Conservation (phyloP, 306 rosid genomes). For the Citrullus mucosospermus region DNA sequence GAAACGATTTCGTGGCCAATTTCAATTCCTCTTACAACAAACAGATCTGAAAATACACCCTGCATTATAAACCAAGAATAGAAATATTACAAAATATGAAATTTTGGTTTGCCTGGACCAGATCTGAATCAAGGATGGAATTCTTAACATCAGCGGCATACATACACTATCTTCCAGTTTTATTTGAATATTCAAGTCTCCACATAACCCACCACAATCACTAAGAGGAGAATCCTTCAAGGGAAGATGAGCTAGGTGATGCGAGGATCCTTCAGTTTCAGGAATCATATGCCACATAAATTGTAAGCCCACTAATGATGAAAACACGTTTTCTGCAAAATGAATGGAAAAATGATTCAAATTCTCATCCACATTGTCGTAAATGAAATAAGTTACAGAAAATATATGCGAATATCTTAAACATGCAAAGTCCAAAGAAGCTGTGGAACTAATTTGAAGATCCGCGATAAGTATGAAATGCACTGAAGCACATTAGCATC, state of each 20-base stretch:
- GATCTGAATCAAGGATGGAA: neutral
- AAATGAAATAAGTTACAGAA: neutral
- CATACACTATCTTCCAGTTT: constrained; percentile 83
- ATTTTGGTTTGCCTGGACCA: neutral
- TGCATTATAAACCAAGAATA: constrained; percentile 29
- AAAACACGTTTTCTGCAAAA: constrained; percentile 84
- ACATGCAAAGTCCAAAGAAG: neutral
- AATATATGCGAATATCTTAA: neutral
- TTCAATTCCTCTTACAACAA: constrained; percentile 72
- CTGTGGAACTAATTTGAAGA: neutral
- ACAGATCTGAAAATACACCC: constrained; percentile 92
- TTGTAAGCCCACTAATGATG: constrained; percentile 87
- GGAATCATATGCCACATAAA: constrained; percentile 70
- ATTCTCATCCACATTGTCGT: constrained; percentile 3
- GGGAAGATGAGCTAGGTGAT: constrained; percentile 83
- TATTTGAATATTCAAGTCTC: constrained; percentile 76
- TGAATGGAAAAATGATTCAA: constrained; percentile 11
- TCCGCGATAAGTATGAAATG: neutral
- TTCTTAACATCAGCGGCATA: constrained; percentile 22
- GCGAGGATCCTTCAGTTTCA: constrained; percentile 33
- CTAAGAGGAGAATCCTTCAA: constrained; percentile 84
- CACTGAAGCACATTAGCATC: neutral
- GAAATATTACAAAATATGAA: neutral
- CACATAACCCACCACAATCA: constrained; percentile 86
- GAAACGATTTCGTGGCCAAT: constrained; percentile 82